These are phyloP conservation scores for Madurella fahalii DNA, from an alignment of 2,329 filamentous ascomycete genomes.

Conservation along the genomic window DNA sequence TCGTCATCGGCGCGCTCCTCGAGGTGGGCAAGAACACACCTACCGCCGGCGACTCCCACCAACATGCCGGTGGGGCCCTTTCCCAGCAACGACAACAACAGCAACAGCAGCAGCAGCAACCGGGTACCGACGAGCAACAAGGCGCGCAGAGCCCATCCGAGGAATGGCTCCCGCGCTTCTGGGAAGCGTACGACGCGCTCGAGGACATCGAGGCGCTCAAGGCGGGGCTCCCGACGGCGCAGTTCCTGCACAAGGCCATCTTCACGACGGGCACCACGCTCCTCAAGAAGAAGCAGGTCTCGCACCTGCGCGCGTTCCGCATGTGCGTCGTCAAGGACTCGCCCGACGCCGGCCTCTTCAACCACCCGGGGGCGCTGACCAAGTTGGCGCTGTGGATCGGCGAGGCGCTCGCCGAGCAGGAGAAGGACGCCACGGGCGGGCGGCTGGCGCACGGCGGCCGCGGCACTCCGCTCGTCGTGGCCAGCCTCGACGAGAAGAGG, in stretches of 20 bases:
- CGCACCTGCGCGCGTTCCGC: constrained; percentile 85
- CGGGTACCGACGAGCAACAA: constrained; percentile 14
- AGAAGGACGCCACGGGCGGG: constrained; percentile 71
- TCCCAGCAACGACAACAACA: constrained; percentile 42
- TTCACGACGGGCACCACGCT: constrained; percentile 87
- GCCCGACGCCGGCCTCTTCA: constrained; percentile 86
- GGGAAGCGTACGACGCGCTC: constrained; percentile 68
- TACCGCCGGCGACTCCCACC: constrained; percentile 31
- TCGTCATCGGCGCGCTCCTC: constrained; percentile 84
- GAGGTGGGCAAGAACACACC: constrained; percentile 71
- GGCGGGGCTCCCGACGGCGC: constrained; percentile 73
- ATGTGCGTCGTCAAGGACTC: constrained; percentile 96
- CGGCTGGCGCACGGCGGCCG: constrained; percentile 64
- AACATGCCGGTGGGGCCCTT: constrained; percentile 19
- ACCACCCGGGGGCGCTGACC: constrained; percentile 85
- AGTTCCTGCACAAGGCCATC: constrained; percentile 87
- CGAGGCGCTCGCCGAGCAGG: constrained; percentile 86
- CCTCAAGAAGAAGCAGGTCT: constrained; percentile 90
- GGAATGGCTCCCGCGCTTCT: constrained; percentile 65
- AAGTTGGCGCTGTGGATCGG: constrained; percentile 93
- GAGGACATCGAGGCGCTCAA: constrained; percentile 73
- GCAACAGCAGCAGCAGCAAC: constrained; percentile 23
- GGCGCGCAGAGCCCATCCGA: constrained; percentile 33
- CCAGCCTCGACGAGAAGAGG: constrained; percentile 79
- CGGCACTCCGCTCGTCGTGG: constrained; percentile 83